These are phyloP conservation scores for Neotropicomus parvogracilis DNA, from an alignment of 1,284 basidiomycete genomes.

Conservation along the genomic window DNA sequence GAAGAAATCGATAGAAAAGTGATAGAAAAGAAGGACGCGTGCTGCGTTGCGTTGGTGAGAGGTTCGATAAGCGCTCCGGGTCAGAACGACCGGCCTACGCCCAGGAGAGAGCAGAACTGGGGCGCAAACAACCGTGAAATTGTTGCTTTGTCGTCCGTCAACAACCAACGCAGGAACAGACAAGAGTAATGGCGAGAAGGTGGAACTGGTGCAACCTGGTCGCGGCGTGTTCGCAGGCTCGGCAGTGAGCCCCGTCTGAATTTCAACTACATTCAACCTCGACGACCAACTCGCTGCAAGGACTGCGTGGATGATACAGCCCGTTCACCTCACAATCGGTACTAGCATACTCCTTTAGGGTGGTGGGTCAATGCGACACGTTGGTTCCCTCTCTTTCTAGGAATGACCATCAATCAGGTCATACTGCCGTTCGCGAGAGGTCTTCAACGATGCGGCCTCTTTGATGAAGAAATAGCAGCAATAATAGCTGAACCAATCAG, in stretches of 20 bases:
- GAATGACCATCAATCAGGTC: too few species aligned
- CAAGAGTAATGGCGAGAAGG: conserved; percentile 11
- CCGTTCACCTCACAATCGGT: too few species aligned
- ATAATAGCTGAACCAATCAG: too few species aligned
- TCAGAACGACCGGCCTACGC: conserved; percentile 34
- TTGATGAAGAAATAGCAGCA: too few species aligned
- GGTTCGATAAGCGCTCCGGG: conserved; percentile 35
- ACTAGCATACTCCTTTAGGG: too few species aligned
- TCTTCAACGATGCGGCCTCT: too few species aligned
- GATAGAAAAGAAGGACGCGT: conserved; percentile 44
- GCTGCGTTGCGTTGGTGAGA: conserved; percentile 36
- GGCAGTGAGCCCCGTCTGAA: conserved; percentile 12
- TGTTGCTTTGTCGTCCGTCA: conserved; percentile 34
- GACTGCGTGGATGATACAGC: too few species aligned
- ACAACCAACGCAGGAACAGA: conserved; percentile 34
- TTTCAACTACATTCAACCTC: conserved; percentile 19
- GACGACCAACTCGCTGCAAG: too few species aligned
- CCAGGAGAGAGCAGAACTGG: conserved; percentile 26
- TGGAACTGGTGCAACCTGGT: conserved; percentile 12
- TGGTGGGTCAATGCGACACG: too few species aligned
- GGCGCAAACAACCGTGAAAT: conserved; percentile 28
- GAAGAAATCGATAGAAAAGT: conserved; percentile 17
- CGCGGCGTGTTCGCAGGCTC: conserved; percentile 33
- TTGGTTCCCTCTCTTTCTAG: too few species aligned
- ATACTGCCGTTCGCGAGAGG: too few species aligned